Evolutionary conservation across 176 grass and related monocot genomes (phyloP).

Genomic region (Triticum urartu): DNA sequence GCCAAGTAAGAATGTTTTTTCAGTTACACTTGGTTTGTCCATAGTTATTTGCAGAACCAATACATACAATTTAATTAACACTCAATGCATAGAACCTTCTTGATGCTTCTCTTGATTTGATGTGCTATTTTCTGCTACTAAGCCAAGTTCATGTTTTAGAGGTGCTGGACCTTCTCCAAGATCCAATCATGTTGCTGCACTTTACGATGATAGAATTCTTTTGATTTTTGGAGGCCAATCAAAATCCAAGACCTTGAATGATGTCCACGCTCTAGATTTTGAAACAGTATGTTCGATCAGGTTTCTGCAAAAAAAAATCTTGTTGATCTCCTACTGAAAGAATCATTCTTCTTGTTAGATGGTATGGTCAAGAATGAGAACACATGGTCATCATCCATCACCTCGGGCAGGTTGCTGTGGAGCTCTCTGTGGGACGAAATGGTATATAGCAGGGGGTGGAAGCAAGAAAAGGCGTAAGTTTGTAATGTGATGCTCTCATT

Average conservation of each 20-base stretch:
- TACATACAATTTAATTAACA: neutral
- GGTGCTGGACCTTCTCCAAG: conserved; percentile 91
- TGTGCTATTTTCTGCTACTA: conserved; percentile 29
- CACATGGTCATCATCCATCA: conserved; percentile 83
- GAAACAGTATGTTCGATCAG: conserved; percentile 71
- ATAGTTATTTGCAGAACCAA: conserved; percentile 11
- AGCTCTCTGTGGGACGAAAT: conserved; percentile 94
- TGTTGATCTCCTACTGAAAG: conserved; percentile 29
- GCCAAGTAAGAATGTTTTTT: conserved; percentile 21
- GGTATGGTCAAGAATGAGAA: conserved; percentile 96
- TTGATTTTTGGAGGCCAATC: conserved; percentile 93
- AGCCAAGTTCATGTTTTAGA: conserved; percentile 53
- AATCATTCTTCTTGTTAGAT: conserved; percentile 57
- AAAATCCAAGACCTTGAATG: conserved; percentile 92
- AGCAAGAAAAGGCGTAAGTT: conserved; percentile 95
- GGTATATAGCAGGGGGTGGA: conserved; percentile 95
- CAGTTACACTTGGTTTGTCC: neutral
- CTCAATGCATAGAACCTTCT: neutral
- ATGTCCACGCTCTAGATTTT: conserved; percentile 87
- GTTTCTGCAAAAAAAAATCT: neutral
- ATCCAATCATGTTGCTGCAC: conserved; percentile 80
- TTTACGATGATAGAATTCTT: conserved; percentile 88
- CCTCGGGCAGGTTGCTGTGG: conserved; percentile 90
- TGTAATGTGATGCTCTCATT: conserved; percentile 2
- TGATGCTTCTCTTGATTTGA: neutral